Evolutionary conservation across 2,329 filamentous ascomycete species (phyloP).

Genomic region (Xenosphaeropsis pyriputrescens): DNA sequence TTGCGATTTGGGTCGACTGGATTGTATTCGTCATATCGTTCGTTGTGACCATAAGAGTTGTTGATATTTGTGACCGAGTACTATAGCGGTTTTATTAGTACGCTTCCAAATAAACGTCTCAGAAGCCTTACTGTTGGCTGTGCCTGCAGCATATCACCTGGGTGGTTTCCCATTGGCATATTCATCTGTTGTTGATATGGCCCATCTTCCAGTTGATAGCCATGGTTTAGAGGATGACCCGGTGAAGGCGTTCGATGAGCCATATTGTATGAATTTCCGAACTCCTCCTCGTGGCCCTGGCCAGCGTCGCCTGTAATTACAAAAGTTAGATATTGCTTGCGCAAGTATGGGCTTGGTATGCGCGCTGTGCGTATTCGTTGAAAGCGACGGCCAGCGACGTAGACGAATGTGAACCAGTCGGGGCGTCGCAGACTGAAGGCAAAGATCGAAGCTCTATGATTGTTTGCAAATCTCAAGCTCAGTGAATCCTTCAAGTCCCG

Average conservation of each 20-base stretch:
- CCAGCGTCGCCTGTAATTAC: constrained; percentile 4
- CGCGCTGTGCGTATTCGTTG: constrained; percentile 7
- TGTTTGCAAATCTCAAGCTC: neutral
- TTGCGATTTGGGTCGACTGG: constrained; percentile 29
- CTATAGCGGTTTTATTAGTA: constrained; percentile 20
- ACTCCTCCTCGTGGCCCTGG: constrained; percentile 36
- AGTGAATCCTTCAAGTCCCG: too few species aligned
- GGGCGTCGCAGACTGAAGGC: neutral
- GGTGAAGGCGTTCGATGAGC: constrained; percentile 61
- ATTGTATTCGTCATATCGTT: constrained; percentile 39
- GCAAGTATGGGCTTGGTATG: neutral
- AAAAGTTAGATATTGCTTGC: neutral
- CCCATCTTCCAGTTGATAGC: constrained; percentile 73
- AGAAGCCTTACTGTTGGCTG: constrained; percentile 62
- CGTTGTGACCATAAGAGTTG: constrained; percentile 46
- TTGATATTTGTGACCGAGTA: constrained; percentile 58
- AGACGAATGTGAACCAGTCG: constrained; percentile 1
- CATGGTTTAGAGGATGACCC: constrained; percentile 54
- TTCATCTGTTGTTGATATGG: constrained; percentile 35
- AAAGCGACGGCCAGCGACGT: constrained; percentile 7
- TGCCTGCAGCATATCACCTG: constrained; percentile 63
- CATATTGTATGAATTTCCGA: constrained; percentile 44
- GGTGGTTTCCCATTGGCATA: constrained; percentile 53
- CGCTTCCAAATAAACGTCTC: neutral
- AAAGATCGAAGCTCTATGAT: neutral